Percentiles rank a stretch among this genome's conserved stretches.
Evolutionary conservation across 257 asterid genomes (phyloP).

Genomic region (Solanum appendiculatum): DNA sequence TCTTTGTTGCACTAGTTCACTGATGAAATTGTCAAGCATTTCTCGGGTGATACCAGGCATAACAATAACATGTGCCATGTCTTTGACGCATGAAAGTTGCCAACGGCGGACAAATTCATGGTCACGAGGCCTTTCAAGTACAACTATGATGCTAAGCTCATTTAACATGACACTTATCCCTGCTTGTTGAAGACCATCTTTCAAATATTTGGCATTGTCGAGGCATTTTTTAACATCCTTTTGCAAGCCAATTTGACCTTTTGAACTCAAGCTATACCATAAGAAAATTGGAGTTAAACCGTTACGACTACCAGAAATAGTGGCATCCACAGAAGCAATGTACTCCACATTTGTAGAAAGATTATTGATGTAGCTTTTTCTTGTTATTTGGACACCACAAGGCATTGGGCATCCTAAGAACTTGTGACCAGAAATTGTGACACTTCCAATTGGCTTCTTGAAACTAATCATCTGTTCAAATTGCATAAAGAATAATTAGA

Average conservation of each 20-base stretch:
- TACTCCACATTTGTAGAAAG: constrained; percentile 10
- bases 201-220: constrained; percentile 1
- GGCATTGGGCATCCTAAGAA: constrained; percentile 9
- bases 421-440: not conserved
- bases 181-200: constrained; percentile 2
- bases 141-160: constrained; percentile 8
- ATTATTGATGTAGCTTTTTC: constrained; percentile 4
- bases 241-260: constrained; percentile 1
- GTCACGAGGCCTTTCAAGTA: constrained; percentile 6
- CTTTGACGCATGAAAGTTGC: constrained; percentile 14
- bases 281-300: constrained; percentile 10
- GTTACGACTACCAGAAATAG: constrained; percentile 17
- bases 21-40: not conserved
- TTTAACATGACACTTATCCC: constrained; percentile 11
- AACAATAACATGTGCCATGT: constrained; percentile 12
- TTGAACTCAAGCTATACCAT: constrained; percentile 10
- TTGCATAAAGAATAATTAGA: not conserved
- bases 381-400: constrained; percentile 18
- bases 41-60: constrained; percentile 11
- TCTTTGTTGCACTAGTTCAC: not conserved
- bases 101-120: not conserved
- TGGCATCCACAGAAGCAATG: constrained; percentile 13
- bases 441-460: constrained; percentile 16
- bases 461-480: constrained; percentile 2
- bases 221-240: not conserved